Percentiles rank a stretch among this genome's conserved stretches.
These are phyloP conservation scores for Lasiodiplodia sp. DNA, from an alignment of 2,329 filamentous ascomycete species.

Conservation along the genomic window DNA sequence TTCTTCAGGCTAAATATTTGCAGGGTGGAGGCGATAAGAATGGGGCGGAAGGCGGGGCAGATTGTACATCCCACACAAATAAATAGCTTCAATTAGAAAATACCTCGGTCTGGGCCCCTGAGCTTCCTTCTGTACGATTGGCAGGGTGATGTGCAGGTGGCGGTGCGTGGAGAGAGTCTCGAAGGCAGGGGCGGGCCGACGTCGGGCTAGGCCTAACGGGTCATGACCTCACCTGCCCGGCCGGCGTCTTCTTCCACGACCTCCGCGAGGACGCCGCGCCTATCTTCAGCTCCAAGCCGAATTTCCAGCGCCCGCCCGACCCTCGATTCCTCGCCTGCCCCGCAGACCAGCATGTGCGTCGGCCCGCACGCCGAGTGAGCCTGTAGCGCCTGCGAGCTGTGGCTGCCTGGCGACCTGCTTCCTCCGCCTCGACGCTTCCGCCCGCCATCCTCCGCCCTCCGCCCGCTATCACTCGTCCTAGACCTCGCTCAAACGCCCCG, in stretches of 20 bases:
- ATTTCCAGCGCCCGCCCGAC: background rate
- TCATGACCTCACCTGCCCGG: background rate
- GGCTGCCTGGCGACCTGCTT: constrained; percentile 14
- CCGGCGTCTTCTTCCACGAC: background rate
- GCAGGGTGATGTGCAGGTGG: too few relatives aligned
- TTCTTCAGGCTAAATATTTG: background rate
- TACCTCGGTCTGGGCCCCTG: too few relatives aligned
- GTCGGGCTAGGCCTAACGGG: background rate
- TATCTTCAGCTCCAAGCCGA: background rate
- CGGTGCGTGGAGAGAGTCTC: too few relatives aligned
- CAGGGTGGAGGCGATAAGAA: background rate
- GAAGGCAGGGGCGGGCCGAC: background rate
- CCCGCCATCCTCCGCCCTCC: background rate
- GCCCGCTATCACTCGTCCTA: background rate
- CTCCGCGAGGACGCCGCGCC: too few relatives aligned
- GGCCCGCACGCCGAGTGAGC: constrained; percentile 8
- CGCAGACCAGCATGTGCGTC: constrained; percentile 2
- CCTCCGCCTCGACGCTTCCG: background rate
- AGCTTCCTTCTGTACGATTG: too few relatives aligned
- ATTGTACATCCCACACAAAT: background rate
- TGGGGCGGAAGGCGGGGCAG: background rate
- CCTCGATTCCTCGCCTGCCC: background rate
- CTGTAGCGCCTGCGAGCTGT: constrained; percentile 16
- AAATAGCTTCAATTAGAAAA: background rate
- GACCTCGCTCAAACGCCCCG: background rate